phyloP scores from a whole-genome alignment of 169 alveolate genomes.

The Hammondia hammondi region DNA sequence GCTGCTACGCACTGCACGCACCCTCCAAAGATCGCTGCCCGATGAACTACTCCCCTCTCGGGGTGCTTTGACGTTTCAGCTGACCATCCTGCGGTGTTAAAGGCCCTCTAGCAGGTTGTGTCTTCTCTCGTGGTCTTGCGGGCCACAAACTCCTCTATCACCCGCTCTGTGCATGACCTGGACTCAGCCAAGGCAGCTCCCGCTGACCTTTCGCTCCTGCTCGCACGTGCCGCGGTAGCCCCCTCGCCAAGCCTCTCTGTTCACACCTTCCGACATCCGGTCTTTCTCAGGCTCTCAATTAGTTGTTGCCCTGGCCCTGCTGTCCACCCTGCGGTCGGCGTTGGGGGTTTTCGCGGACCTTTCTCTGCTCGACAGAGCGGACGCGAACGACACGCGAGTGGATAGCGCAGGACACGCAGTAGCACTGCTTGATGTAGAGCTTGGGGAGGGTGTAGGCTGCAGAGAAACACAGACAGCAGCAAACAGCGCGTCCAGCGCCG shows the following conservation, averaged over 20 bases:
- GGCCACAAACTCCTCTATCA: no score
- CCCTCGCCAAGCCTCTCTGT: no score
- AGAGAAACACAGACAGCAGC: not conserved
- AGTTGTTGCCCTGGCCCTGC: not conserved
- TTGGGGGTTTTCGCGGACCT: slow-evolving; percentile 69
- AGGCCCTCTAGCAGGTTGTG: not conserved
- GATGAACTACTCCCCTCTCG: not conserved
- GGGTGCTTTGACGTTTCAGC: not conserved
- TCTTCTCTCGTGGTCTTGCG: no score
- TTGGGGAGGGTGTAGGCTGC: slow-evolving; percentile 93
- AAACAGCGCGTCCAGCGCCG: not conserved
- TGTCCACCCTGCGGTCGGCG: slow-evolving; percentile 56
- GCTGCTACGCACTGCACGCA: not conserved
- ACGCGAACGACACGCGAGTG: slow-evolving; percentile 98
- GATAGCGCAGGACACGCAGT: slow-evolving; percentile 99
- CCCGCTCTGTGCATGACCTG: no score
- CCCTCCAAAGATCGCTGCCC: not conserved
- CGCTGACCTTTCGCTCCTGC: no score
- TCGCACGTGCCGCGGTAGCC: no score
- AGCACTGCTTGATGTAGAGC: slow-evolving; percentile 97
- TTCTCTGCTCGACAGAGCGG: slow-evolving; percentile 75
- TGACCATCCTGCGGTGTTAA: not conserved
- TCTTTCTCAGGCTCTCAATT: not conserved
- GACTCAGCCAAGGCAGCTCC: no score
- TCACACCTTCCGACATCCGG: not conserved